Evolutionary conservation across 495 filamentous ascomycete species (phyloP).

Genomic region (Aspergillus bertholletiae): DNA sequence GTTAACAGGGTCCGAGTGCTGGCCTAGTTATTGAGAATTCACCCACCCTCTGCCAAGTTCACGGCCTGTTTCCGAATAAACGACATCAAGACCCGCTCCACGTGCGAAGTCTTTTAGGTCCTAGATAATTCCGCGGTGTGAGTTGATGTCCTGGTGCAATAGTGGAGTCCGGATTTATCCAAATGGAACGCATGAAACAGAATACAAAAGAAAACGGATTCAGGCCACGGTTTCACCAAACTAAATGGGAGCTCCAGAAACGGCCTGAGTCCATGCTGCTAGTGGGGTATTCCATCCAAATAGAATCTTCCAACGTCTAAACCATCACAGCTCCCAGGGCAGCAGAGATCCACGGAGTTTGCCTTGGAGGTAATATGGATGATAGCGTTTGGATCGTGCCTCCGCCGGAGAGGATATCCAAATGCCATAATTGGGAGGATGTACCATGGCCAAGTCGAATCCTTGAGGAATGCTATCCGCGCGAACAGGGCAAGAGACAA

Average conservation of each 20-base stretch:
- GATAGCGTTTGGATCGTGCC: slow-evolving; percentile 8
- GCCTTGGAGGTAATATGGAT: neutral
- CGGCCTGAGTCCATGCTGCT: slow-evolving; percentile 7
- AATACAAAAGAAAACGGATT: slow-evolving; percentile 2
- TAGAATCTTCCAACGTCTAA: neutral
- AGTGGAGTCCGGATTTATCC: slow-evolving; percentile 25
- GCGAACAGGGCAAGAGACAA: slow-evolving; percentile 22
- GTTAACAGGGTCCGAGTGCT: slow-evolving; percentile 23
- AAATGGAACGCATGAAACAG: slow-evolving; percentile 10
- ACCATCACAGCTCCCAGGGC: neutral
- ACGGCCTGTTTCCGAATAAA: slow-evolving; percentile 94
- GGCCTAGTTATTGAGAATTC: slow-evolving; percentile 6
- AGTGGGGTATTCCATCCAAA: slow-evolving; percentile 7
- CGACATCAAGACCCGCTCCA: slow-evolving; percentile 92
- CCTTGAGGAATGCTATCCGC: slow-evolving; percentile 22
- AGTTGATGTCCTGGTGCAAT: slow-evolving; percentile 39
- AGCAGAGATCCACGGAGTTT: neutral
- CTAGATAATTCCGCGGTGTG: slow-evolving; percentile 51
- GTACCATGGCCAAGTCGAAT: slow-evolving; percentile 5
- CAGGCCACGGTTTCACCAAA: neutral
- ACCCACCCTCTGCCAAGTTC: slow-evolving; percentile 91
- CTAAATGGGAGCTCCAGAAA: neutral
- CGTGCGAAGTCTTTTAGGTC: slow-evolving; percentile 99
- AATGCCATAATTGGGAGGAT: neutral
- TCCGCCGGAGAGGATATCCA: neutral